Conservation (phyloP, 495 filamentous ascomycete species). For the Trichoderma gamsii region DNA sequence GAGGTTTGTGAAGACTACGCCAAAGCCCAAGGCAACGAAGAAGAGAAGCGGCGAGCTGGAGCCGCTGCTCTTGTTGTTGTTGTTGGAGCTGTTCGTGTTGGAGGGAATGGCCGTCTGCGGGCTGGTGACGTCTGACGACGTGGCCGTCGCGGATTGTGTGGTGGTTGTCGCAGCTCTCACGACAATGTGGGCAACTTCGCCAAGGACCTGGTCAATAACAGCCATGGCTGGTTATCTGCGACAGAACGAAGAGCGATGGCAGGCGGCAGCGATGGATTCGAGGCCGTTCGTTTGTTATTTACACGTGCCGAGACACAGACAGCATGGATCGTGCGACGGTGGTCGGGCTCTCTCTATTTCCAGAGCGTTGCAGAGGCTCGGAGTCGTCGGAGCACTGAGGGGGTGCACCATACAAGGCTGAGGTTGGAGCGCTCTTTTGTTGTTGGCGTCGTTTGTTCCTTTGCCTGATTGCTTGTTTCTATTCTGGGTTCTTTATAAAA, state of each 20-base stretch:
- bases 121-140: neutral
- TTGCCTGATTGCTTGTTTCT: neutral
- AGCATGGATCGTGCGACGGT: constrained; percentile 7
- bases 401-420: constrained; percentile 9
- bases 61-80: constrained; percentile 16
- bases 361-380: constrained; percentile 7
- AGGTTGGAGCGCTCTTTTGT: neutral
- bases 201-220: constrained; percentile 26
- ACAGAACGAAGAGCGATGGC: neutral
- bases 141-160: constrained; percentile 14
- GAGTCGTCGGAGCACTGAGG: constrained; percentile 1
- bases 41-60: constrained; percentile 70
- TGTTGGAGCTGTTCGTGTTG: constrained; percentile 20
- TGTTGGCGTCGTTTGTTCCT: neutral
- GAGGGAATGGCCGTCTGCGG: constrained; percentile 11
- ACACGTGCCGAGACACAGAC: constrained; percentile 1
- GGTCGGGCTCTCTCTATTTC: constrained; percentile 3
- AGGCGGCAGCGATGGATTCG: neutral
- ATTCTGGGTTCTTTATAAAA: neutral
- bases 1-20: constrained; percentile 97
- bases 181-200: constrained; percentile 28
- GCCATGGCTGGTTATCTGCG: constrained; percentile 21
- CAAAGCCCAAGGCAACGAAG: constrained; percentile 95
- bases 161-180: constrained; percentile 21
- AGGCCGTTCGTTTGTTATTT: neutral